Base-by-base conservation (phyloP, 2,329 filamentous ascomycete genomes). In the Pseudovirgaria hyperparasitica region DNA sequence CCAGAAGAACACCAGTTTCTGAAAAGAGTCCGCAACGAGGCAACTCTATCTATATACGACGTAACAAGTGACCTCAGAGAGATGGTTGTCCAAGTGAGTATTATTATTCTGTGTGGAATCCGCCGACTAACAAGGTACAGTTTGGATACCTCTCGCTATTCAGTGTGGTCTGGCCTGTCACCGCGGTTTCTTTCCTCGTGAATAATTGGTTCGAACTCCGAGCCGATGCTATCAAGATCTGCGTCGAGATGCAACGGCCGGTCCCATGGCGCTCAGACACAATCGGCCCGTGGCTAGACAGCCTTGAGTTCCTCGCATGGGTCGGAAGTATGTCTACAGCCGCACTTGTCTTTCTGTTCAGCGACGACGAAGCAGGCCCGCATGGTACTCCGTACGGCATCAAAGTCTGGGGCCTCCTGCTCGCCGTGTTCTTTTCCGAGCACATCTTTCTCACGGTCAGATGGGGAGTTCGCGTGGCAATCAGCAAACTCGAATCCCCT, bases 151-250 rank as follows among this genome's bases (percentile, higher is more conserved):
- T 98, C 1, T 78, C 81, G 0, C 67, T 96, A 7, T 96, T 96
- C 54, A 90, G 82, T 0, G 81, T 90, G 3, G 75, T 93, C 29
- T 98, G 90, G 90, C 90, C 90, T 0, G 62, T 96, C n/a, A 86
- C 87, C 0, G 77, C 80, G 2, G 67, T 84, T 30, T 87, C 80
- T 2, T 96, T 96, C 60, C 60, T 96, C 9, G 62, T 90, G 54
- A 96, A 96, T 59, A 92, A 96, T 58, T 96, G 87, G 85, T 62
- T 98, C 31, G 90, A 96, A 50, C 70, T 96, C 20, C 80, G 90
- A 22, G 82, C 82, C 1, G 90, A 98, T 48, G 86, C 87, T 2
- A 70, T 93, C 58, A 98, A 98, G 54, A 92, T 96, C 42, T 85
- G 85, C 30, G 67, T 84, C 25, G 79, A 86, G 52, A 86, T 82